Percentiles rank a stretch among this genome's conserved stretches.
phyloP scores from a whole-genome alignment of 805 yeast species.

The Wickerhamomyces canadensis region DNA sequence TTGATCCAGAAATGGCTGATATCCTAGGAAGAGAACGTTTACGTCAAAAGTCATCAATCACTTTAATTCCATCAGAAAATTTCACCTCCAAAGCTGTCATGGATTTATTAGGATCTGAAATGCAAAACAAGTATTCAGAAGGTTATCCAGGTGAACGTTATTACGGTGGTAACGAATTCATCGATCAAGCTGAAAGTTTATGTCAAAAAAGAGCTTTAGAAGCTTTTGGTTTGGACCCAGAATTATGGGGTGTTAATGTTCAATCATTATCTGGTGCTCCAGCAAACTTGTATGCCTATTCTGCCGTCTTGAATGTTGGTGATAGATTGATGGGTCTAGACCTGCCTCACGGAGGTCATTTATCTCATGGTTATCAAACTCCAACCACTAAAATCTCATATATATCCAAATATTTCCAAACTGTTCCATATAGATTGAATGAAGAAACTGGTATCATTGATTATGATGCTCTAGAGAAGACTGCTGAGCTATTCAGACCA shows the following conservation, averaged over 20 bases:
- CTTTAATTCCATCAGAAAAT: constrained; percentile 94
- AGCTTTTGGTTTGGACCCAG: constrained; percentile 76
- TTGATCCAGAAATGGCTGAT: constrained; percentile 74
- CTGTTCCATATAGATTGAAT: constrained; percentile 94
- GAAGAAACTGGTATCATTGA: constrained; percentile 86
- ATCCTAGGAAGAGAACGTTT: constrained; percentile 74
- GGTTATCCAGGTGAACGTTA: constrained; percentile 99
- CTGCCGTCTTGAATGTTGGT: constrained; percentile 90
- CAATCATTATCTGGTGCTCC: constrained; percentile 97
- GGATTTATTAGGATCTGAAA: constrained; percentile 94
- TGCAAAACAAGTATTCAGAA: constrained; percentile 98
- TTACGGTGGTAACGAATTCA: constrained; percentile 97
- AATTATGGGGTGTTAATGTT: constrained; percentile 96
- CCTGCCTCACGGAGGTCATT: constrained; percentile 97
- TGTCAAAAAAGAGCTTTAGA: constrained; percentile 94
- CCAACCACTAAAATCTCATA: constrained; percentile 83
- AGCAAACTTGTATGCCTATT: constrained; percentile 94
- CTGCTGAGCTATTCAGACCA: constrained; percentile 86
- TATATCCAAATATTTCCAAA: constrained; percentile 90
- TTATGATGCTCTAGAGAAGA: constrained; percentile 79
- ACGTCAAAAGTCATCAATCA: constrained; percentile 92
- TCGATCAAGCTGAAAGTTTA: constrained; percentile 86
- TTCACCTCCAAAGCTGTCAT: constrained; percentile 94
- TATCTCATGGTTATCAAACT: constrained; percentile 96
- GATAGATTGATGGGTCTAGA: constrained; percentile 98